Evolutionary conservation across 2,329 filamentous ascomycete genomes (phyloP), one percentile per base, ranked within the genome.

Genomic region (Aspergillus pseudoterreus): DNA sequence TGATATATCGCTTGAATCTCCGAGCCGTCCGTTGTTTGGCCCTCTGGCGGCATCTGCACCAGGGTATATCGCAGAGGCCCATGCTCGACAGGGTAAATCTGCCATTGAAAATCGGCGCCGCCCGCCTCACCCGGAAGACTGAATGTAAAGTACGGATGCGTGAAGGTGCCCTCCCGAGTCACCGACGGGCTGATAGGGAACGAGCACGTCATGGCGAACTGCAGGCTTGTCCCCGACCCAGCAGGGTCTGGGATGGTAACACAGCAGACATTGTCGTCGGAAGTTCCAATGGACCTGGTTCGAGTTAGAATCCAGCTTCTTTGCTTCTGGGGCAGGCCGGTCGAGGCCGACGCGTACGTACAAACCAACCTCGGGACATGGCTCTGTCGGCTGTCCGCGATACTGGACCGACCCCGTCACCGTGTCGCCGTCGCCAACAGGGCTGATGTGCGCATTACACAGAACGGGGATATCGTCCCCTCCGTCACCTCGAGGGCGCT

Each of bases 1-100:
- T 50, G 47, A 27, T 50, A 53, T 6, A 53, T 47, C 2, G 47
- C 47, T 24, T 38, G 12, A 6, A 22, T 39, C 10, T 42, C 11
- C 39, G 39, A 19, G 6, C 1, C 17, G 1, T 3, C 2, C 10
- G 30, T 43, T 33, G 15, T 24, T 11, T 30, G 27, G 27, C 8
- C 36, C 2, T 6, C 14, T 12, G 14, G 19, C 0, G 27, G 6
- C 21, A n/a, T 41, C 8, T 36, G 43, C 3, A 47, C 12, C 4
- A 53, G 51, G 11, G 47, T 50, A 47, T 53, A 53, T 17, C 47
- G 46, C 43, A 53, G 22, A 9, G 33, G 47, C 6, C 42, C 43
- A 17, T 47, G 21, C 22, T 50, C 30, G 4, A 43, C 35, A 1
- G 51, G 47, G 24, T 53, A 38, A 8, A 53, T 43, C 11, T 53